phyloP scores from a whole-genome alignment of 768 basidiomycete species.

The Udeniomyces megalosporus region DNA sequence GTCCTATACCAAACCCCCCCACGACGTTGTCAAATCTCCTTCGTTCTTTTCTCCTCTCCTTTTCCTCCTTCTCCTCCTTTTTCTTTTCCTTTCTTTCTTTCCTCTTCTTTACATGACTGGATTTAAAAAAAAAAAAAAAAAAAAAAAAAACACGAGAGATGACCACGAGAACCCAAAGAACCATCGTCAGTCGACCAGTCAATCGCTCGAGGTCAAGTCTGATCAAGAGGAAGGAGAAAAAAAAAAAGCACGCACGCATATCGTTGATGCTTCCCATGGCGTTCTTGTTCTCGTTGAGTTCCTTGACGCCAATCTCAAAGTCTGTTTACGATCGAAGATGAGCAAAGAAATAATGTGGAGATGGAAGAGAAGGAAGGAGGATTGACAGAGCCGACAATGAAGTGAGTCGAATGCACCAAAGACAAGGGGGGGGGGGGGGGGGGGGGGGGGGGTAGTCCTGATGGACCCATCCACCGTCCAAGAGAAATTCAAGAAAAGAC shows the following conservation, averaged over 20 bases:
- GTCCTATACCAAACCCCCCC: too few relatives aligned
- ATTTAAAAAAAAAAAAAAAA: neutral
- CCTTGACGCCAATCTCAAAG: conserved; percentile 87
- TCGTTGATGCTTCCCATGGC: conserved; percentile 17
- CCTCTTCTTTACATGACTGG: neutral
- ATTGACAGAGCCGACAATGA: too few relatives aligned
- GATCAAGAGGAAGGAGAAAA: neutral
- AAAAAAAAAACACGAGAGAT: neutral
- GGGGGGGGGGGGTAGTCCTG: too few relatives aligned
- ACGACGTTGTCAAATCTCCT: too few relatives aligned
- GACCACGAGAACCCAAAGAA: neutral
- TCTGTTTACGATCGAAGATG: conserved; percentile 40
- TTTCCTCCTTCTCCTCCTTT: too few relatives aligned
- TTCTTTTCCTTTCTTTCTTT: neutral
- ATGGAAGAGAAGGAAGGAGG: neutral
- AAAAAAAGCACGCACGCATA: conserved; percentile 3
- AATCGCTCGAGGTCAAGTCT: too few relatives aligned
- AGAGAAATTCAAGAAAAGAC: too few relatives aligned
- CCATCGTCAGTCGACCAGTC: too few relatives aligned
- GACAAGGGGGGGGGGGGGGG: conserved; percentile 2
- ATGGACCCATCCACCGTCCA: too few relatives aligned
- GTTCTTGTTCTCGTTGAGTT: conserved; percentile 17
- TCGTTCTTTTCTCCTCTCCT: too few relatives aligned
- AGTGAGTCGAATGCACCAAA: neutral
- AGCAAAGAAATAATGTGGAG: conserved; percentile 10